Evolutionary conservation across 495 filamentous ascomycete species (phyloP).

Genomic region (Penicillium roqueforti): DNA sequence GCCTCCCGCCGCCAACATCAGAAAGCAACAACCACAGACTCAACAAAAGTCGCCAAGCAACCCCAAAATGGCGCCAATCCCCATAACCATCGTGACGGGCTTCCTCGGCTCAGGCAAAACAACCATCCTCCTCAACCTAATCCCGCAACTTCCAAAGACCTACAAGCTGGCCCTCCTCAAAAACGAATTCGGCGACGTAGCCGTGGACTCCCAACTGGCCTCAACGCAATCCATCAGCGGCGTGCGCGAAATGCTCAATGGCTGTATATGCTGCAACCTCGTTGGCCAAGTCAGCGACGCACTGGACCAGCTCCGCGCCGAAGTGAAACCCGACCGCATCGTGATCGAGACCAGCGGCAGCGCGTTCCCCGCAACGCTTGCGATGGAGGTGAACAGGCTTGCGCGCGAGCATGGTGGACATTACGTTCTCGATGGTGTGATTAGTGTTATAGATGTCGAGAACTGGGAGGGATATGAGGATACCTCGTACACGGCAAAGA

Average conservation of each 20-base stretch:
- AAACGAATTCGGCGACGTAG: constrained; percentile 96
- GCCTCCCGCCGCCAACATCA: neutral
- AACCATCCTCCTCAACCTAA: constrained; percentile 81
- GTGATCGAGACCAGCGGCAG: constrained; percentile 87
- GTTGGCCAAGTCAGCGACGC: constrained; percentile 85
- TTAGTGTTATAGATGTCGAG: constrained; percentile 92
- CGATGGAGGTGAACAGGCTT: constrained; percentile 89
- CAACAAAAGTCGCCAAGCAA: neutral
- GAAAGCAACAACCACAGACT: neutral
- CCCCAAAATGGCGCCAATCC: constrained; percentile 59
- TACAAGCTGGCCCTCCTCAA: constrained; percentile 94
- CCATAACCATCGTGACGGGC: constrained; percentile 91
- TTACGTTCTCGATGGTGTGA: constrained; percentile 83
- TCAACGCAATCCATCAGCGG: constrained; percentile 76
- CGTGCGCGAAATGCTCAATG: constrained; percentile 86
- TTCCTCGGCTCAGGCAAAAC: constrained; percentile 95
- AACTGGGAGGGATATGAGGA: constrained; percentile 97
- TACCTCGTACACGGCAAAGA: constrained; percentile 78
- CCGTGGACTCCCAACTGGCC: constrained; percentile 87
- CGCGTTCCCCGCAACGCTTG: constrained; percentile 84
- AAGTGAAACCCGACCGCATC: constrained; percentile 70
- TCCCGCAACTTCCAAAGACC: constrained; percentile 71
- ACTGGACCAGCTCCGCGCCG: constrained; percentile 61
- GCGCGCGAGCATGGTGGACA: constrained; percentile 43
- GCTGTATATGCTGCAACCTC: constrained; percentile 98